Percentiles rank a stretch among this genome's conserved stretches.
Evolutionary conservation across 345 rosid genomes (phyloP).

Genomic region (Brassica napus): Da-Ae NC_063446.1:10088501-10089000

Average conservation of each 20-base stretch:
- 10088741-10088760: constrained; percentile 9
- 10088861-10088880: constrained; percentile 28
- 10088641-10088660: constrained; percentile 21
- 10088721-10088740: constrained; percentile 16
- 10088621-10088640: constrained; percentile 44
- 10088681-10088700: constrained; percentile 30
- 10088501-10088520: constrained; percentile 64
- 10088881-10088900: constrained; percentile 29
- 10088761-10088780: constrained; percentile 12
- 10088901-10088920: constrained; percentile 36
- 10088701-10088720: constrained; percentile 33
- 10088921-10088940: constrained; percentile 36
- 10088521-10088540: constrained; percentile 59
- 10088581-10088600: constrained; percentile 15
- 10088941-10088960: constrained; percentile 33
- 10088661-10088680: constrained; percentile 12
- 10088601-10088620: constrained; percentile 18
- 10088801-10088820: constrained; percentile 26
- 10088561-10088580: constrained; percentile 19
- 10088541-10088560: constrained; percentile 48
- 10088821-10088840: constrained; percentile 34
- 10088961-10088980: constrained; percentile 34
- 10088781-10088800: neutral
- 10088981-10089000: constrained; percentile 14
- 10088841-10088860: constrained; percentile 25